Evolutionary conservation across 2,329 filamentous ascomycete genomes (phyloP), one percentile per base, ranked within the genome.

Genomic region (Calonectria pseudoturangicola): DNA sequence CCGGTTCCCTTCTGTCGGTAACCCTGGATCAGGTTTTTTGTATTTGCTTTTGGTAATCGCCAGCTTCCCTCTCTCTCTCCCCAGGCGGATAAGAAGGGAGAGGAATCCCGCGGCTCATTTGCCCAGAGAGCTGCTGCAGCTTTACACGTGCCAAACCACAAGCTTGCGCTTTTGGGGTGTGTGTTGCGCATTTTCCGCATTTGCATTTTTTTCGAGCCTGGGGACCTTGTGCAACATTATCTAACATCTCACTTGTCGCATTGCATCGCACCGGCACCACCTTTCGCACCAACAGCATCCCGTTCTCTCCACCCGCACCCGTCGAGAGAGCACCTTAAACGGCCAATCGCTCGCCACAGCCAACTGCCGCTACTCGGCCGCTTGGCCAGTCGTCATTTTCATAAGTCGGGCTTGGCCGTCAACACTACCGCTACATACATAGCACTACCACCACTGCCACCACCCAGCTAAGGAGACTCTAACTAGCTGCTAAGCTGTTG

Each of bases 1-100:
- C 62, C 50, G 18, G 68, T 70, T 70, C 67, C 67, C 50, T 64
- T 58, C 48, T 70, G 62, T 58, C 68, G 68, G 62, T 70, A 70
- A 64, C 62, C 47, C 30, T 47, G 47, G 54, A 67, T 56, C 56
- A 63, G 18, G 18, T 27, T 12, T 64, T 58, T 47, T 58, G 12
- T 50, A 30, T 41, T 58, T 39, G 54, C 54, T 60, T 28, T 39
- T 41, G 54, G 54, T 30, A 60, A 41, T 60, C 54, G 54, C 54
- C 58, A 21, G 21, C 25, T 16, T 63, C 8, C n/a, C 39, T 41
- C n/a, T 33, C 30, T 9, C 5, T 33, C 30, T 33, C 30, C 30
- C 30, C 16, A 8, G 30, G 41, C 39, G 58, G 58, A 63, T 63
- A 47, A 63, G 41, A 63, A 16, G 56, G 56, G 41, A 43, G 56